Evolutionary conservation across 202 grass and related monocot genomes (phyloP), one percentile per base, ranked within the genome.

Genomic region (Tripidium arundinaceum): DNA sequence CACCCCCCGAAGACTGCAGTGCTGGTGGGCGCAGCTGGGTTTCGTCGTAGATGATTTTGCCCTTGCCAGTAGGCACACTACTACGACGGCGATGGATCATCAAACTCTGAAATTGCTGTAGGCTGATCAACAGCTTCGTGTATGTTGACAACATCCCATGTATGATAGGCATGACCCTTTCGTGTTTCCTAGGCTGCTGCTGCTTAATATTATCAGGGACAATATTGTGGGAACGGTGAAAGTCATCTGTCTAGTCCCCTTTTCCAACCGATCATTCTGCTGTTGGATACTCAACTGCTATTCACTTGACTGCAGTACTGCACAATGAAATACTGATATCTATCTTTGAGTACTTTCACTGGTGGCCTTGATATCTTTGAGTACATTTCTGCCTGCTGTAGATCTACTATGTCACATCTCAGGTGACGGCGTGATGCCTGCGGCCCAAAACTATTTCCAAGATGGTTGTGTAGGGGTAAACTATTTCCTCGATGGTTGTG

Each of bases 121-220:
- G 33, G 33, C 76, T 47, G 54, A 70, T n/a, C 26, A n/a, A 21
- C 63, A 80, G 54, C 26, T 84, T 63, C 5, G 3, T 81, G 29
- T 52, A 78, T 62, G 72, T 47, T 33, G 76, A 63, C 41, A 8
- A 13, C 29, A 67, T 72, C 22, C 36, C 38, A 77, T 85, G 72
- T 81, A 70, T 45, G 2, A 68, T 77, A 62, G 70, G 46, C 6
- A 21, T 65, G 14, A 1, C 25, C 18, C 15, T 63, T 25, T 18
- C n/a, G n/a, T 37, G 43, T 21, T 43, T 31, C 65, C 2, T 61
- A 68, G 22, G n/a, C n/a, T n/a, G 37, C 29, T 40, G 37, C 7
- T 67, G 29, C 12, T 70, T 49, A 24, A 34, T 36, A 25, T 6
- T 63, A 28, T 40, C 67, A 79, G 46, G n/a, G 49, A 74, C 47